phyloP scores from a whole-genome alignment of 495 filamentous ascomycete species.

The Podospora bellae-mahoneyi region DNA sequence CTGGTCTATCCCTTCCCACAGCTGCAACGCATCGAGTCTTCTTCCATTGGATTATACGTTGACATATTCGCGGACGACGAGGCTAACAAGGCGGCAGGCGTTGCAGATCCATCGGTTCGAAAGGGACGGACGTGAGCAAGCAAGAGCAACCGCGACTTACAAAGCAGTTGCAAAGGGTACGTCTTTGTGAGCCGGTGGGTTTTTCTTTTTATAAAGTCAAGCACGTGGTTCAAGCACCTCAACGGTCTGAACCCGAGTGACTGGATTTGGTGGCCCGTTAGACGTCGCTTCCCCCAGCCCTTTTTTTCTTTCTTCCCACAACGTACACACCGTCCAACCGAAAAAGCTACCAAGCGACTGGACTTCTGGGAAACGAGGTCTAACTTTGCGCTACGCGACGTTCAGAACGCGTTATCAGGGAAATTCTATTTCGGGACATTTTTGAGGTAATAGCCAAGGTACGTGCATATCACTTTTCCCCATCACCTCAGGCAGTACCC shows the following conservation, averaged over 20 bases:
- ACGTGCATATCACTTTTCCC: conserved; percentile 6
- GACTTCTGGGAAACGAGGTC: neutral
- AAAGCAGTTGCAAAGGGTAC: neutral
- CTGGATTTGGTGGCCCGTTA: neutral
- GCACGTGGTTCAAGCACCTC: neutral
- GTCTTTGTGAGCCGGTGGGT: neutral
- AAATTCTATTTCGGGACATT: conserved; percentile 13
- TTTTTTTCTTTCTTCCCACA: neutral
- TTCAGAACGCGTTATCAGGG: conserved; percentile 9
- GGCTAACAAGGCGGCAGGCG: neutral
- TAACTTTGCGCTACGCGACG: conserved; percentile 5
- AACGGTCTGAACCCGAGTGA: neutral
- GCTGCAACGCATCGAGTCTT: neutral
- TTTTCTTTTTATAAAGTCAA: neutral
- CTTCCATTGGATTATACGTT: neutral
- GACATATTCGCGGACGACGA: neutral
- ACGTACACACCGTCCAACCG: neutral
- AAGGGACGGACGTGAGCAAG: neutral
- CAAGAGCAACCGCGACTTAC: neutral
- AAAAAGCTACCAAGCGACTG: neutral
- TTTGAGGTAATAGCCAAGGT: conserved; percentile 8
- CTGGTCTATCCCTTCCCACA: neutral
- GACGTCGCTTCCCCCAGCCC: neutral
- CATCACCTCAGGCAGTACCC: neutral
- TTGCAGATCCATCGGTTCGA: neutral